A percentile compares a stretch with the other conserved stretches of the same genome.
These are phyloP conservation scores for Penicillium soppii DNA, from an alignment of 495 filamentous ascomycete species.

Conservation along the genomic window DNA sequence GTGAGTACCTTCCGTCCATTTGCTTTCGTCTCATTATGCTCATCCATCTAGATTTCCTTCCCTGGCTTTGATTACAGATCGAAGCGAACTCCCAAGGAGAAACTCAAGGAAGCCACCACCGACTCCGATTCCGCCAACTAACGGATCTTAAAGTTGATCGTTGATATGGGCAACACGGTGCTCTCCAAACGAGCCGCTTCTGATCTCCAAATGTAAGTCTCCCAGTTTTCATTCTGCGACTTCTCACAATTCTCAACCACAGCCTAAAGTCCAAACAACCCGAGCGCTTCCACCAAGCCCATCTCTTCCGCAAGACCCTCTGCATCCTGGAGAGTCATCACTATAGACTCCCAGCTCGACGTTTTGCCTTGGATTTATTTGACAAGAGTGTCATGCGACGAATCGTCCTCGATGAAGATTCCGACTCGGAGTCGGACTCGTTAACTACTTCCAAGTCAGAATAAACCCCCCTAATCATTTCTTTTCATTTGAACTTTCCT, in stretches of 20 bases:
- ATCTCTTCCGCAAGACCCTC: constrained; percentile 81
- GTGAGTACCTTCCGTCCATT: constrained; percentile 36
- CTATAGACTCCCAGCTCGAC: constrained; percentile 78
- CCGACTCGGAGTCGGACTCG: constrained; percentile 41
- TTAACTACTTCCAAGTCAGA: constrained; percentile 23
- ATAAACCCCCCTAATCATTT: constrained; percentile 18
- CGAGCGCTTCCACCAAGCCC: constrained; percentile 68
- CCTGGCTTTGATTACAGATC: constrained; percentile 31
- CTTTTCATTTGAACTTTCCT: neutral
- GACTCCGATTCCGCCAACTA: constrained; percentile 68
- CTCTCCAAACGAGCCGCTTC: constrained; percentile 72
- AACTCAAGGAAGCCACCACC: constrained; percentile 45
- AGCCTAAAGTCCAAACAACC: constrained; percentile 67
- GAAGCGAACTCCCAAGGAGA: constrained; percentile 40
- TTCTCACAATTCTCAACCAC: constrained; percentile 16
- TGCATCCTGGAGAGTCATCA: constrained; percentile 84
- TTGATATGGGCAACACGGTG: constrained; percentile 88
- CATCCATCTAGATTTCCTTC: constrained; percentile 35
- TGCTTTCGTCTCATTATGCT: constrained; percentile 4
- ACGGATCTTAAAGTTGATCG: constrained; percentile 73
- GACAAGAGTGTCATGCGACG: constrained; percentile 82
- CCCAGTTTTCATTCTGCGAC: neutral
- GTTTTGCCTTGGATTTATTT: constrained; percentile 89
- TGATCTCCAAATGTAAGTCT: constrained; percentile 61
- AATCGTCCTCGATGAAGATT: constrained; percentile 71